Base-by-base conservation (phyloP, 1,284 basidiomycete species). In the Anthracocystis panici-leucophaei region DNA sequence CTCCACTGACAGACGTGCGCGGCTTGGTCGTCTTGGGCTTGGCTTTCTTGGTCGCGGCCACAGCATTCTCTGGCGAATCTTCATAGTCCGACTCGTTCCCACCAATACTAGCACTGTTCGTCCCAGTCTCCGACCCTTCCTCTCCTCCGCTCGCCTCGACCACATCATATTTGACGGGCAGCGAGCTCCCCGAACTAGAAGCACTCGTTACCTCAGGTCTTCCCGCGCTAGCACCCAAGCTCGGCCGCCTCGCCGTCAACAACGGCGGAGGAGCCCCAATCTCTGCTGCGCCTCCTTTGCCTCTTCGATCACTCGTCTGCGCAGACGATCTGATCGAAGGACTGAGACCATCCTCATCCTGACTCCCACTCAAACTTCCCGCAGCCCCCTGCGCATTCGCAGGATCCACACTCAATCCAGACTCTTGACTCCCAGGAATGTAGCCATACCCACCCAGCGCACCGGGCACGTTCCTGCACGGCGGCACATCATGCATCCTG, bases 401-500 rank as follows among this genome's bases (percentile, higher is more conserved):
- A 10, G 65, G 42, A 7, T 52, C 62, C 9, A 78, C 70, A 29
- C 75, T 78, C 40, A 84, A 33, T 0, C 77, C 78, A 38, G 78
- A 82, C 52, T 82, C 81, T 52, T 79, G 74, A 63, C 82, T 84
- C 20, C 81, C 75, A 0, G 81, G 75, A 31, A 84, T 84, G 53
- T 82, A 81, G 11, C 80, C 80, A 50, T 84, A 84, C 2, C 78
- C 82, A 11, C 80, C 70, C 57, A 81, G 29, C 6, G 70, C 66
- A 20, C 77, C 79, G 0, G 77, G 78, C 57, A 77, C 40, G 23
- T 63, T 59, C 10, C 25, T 33, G 5, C 73, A 35, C 27, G 59
- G 23, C 12, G 35, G 10, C 11, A 51, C 44, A 5, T 46, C 57
- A 10, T 60, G 48, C 40, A 49, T 40, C 18, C 53, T 54, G n/a